Percentiles rank a stretch among this genome's conserved stretches.
phyloP scores from a whole-genome alignment of 495 filamentous ascomycete species.

The Margaritispora aquatica region DNA sequence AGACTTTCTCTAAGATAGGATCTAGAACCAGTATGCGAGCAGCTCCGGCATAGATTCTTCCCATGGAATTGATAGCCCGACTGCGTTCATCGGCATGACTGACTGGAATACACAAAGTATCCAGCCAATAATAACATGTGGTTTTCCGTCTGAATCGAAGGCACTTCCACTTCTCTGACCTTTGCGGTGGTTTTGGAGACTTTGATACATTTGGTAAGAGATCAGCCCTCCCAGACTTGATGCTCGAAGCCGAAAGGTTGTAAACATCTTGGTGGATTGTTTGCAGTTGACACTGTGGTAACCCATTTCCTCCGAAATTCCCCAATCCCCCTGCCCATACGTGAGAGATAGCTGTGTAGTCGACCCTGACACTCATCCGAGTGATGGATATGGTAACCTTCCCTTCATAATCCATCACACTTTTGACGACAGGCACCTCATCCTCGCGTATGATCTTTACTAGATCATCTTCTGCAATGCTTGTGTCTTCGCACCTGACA shows the following conservation, averaged over 20 bases:
- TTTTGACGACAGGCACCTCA: neutral
- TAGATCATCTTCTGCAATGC: neutral
- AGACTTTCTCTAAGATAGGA: neutral
- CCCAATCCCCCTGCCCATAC: neutral
- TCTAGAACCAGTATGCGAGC: neutral
- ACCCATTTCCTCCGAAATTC: neutral
- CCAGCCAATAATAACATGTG: neutral
- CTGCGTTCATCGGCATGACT: neutral
- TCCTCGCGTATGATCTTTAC: neutral
- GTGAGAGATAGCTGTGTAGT: neutral
- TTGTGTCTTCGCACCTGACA: neutral
- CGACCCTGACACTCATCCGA: neutral
- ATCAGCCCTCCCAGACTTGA: no score
- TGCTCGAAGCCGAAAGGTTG: no score
- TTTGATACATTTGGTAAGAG: neutral
- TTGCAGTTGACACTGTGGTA: neutral
- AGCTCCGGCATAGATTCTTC: neutral
- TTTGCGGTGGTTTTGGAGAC: neutral
- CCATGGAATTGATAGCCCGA: neutral
- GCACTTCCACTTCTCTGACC: neutral
- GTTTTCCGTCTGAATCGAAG: neutral
- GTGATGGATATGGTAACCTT: neutral
- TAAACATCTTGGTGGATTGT: neutral
- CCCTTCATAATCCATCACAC: neutral
- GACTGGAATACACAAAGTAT: neutral